A percentile compares a stretch with the other conserved stretches of the same genome.
Conservation (phyloP, 495 filamentous ascomycete species). For the Podospora comata region DNA sequence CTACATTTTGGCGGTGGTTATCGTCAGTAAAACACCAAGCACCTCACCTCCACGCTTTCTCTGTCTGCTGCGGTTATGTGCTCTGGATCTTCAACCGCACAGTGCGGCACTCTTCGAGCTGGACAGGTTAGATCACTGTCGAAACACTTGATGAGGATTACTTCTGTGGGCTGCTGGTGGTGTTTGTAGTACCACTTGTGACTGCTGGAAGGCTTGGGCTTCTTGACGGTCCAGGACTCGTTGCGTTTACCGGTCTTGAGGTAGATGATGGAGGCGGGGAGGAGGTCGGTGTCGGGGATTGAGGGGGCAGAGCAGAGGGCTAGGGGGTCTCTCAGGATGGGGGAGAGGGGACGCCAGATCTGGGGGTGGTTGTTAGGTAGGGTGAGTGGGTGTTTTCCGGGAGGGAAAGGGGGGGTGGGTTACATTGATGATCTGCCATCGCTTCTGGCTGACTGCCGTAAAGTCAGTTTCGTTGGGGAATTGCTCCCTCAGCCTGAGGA, state of each 20-base stretch:
- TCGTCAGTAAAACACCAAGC: neutral
- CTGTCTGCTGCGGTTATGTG: neutral
- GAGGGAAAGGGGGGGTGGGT: neutral
- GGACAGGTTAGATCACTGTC: slow-evolving; percentile 55
- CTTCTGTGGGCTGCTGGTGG: slow-evolving; percentile 57
- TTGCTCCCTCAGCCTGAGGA: slow-evolving; percentile 53
- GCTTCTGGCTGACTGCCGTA: neutral
- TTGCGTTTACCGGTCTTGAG: slow-evolving; percentile 48
- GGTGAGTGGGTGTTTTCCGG: neutral
- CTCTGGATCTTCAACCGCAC: slow-evolving; percentile 31
- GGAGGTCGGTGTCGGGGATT: slow-evolving; percentile 63
- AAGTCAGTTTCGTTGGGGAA: slow-evolving; percentile 51
- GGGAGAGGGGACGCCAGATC: slow-evolving; percentile 61
- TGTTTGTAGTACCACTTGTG: slow-evolving; percentile 78
- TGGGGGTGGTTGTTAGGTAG: neutral
- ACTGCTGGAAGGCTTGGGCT: slow-evolving; percentile 35
- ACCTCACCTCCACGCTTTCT: neutral
- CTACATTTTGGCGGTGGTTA: neutral
- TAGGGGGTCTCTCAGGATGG: slow-evolving; percentile 59
- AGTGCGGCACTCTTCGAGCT: slow-evolving; percentile 61
- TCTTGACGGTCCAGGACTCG: slow-evolving; percentile 64
- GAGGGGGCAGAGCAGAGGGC: slow-evolving; percentile 58
- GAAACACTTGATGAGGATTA: slow-evolving; percentile 69
- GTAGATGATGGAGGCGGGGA: slow-evolving; percentile 67
- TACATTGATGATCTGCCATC: neutral